Evolutionary conservation across 352 stramenopile species (phyloP).

Genomic region (Phytophthora rubi): DNA sequence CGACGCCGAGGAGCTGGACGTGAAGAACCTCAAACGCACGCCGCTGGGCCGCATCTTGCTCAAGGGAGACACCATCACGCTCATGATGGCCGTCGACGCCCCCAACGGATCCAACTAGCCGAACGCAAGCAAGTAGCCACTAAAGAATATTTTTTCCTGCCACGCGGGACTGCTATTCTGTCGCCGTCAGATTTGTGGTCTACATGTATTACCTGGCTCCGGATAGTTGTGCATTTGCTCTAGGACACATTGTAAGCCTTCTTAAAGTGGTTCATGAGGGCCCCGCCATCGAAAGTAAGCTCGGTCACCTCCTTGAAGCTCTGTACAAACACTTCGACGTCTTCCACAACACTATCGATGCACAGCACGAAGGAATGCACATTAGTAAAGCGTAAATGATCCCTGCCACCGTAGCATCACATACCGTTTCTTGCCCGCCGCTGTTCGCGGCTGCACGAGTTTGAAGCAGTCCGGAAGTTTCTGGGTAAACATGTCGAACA

Average conservation of each 20-base stretch:
- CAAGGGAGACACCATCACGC: slow-evolving; percentile 99
- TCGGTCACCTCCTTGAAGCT: slow-evolving; percentile 77
- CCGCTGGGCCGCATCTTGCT: slow-evolving; percentile 98
- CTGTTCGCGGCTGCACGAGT: slow-evolving; percentile 76
- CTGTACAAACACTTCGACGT: slow-evolving; percentile 75
- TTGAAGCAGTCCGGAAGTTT: slow-evolving; percentile 92
- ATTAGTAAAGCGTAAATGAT: slow-evolving; percentile 6
- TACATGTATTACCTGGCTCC: not conserved
- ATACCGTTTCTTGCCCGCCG: slow-evolving; percentile 74
- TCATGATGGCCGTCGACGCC: slow-evolving; percentile 93
- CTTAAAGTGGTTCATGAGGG: slow-evolving; percentile 69
- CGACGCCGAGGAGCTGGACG: slow-evolving; percentile 96
- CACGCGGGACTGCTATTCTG: slow-evolving; percentile 19
- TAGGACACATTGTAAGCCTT: slow-evolving; percentile 55
- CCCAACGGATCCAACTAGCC: slow-evolving; percentile 44
- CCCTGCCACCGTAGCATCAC: slow-evolving; percentile 7
- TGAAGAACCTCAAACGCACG: slow-evolving; percentile 94
- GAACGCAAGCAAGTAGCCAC: slow-evolving; percentile 17
- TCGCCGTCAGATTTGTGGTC: slow-evolving; percentile 1
- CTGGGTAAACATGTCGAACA: slow-evolving; percentile 89
- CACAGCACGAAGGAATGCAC: not conserved
- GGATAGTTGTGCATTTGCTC: slow-evolving; percentile 15
- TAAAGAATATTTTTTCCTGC: slow-evolving; percentile 37
- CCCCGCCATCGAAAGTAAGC: slow-evolving; percentile 69
- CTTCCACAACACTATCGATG: slow-evolving; percentile 63